Percentiles rank a stretch among this genome's conserved stretches.
Conservation (phyloP, 768 basidiomycete species). For the Lactarius trivialis region DNA sequence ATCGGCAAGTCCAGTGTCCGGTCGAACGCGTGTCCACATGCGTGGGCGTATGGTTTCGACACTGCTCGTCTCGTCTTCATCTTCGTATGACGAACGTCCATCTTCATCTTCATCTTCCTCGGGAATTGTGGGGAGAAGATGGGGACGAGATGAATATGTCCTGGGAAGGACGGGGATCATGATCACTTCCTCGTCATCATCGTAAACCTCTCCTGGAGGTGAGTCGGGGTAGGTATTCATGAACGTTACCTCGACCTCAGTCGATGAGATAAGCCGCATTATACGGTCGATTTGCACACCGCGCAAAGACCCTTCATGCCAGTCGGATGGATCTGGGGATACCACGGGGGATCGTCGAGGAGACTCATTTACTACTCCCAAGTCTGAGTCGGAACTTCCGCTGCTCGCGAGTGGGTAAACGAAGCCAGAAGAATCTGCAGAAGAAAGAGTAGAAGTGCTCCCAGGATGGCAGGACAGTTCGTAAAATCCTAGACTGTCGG, state of each 20-base stretch:
- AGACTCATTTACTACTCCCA: not conserved
- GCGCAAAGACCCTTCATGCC: not conserved
- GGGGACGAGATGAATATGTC: not conserved
- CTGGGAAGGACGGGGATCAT: not conserved
- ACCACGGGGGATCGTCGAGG: not conserved
- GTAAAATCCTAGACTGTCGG: not conserved
- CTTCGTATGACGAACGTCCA: not conserved
- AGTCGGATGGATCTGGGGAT: not conserved
- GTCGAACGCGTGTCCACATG: not conserved
- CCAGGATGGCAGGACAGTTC: not conserved
- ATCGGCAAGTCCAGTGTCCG: not conserved
- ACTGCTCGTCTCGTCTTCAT: constrained; percentile 4
- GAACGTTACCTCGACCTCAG: constrained; percentile 3
- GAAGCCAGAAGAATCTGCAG: constrained; percentile 1
- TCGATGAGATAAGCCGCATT: not conserved
- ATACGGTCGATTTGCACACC: not conserved
- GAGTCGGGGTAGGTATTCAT: not conserved
- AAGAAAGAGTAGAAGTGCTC: not conserved
- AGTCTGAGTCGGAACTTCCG: not conserved
- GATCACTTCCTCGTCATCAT: not conserved
- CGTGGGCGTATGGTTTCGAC: constrained; percentile 8
- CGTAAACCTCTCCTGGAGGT: not conserved
- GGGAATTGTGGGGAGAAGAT: constrained; percentile 7
- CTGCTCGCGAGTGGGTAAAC: not conserved
- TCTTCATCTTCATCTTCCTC: not conserved